Evolutionary conservation across 768 basidiomycete genomes (phyloP), one percentile per base, ranked within the genome.

Genomic region (Chalciporus pseudorubinellus): DNA sequence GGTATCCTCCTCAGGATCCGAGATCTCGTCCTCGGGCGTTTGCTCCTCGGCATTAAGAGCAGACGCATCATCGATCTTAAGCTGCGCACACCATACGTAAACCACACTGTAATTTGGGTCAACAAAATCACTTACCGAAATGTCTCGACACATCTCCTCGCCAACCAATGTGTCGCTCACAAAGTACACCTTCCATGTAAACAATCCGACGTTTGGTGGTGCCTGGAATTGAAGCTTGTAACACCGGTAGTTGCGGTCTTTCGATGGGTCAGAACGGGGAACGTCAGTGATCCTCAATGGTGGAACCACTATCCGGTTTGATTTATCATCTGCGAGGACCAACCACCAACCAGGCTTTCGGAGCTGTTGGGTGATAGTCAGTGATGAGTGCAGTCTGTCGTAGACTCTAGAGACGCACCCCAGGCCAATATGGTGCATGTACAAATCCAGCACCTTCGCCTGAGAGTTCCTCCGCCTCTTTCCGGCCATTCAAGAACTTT

Each of bases 181-280:
- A 38, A 95, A 72, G 62, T 87, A 85, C 2, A 91, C 77, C 58
- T 88, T 92, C 87, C 97, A 98, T 9, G 89, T 88, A 68, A 94
- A 92, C 41, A 88, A 63, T 16, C 92, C 94, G 2, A 84, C 78
- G 43, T 80, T 82, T 20, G 85, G 87, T 6, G 97, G 97, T 4
- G 92, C 94, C 66, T 97, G 95, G 81, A 98, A 98, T 65, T 92
- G 91, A 39, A 97, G 72, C 70, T 91, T 92, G 77, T 92, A 95
- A 16, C 84, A 78, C 49, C 93, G 82, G 66, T 87, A 89, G 63
- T 88, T 81, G 41, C 79, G 73, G 13, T 77, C 61, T 20, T 60
- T 75, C 28, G 71, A 69, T 36, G 72, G 66, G 36, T 85, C 72
- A 38, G 82, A 75, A 43, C 72, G 77, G 1, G 93, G 93, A 13